Evolutionary conservation across 2,329 filamentous ascomycete genomes (phyloP), one percentile per base, ranked within the genome.

Genomic region (Exophiala calicioides): DNA sequence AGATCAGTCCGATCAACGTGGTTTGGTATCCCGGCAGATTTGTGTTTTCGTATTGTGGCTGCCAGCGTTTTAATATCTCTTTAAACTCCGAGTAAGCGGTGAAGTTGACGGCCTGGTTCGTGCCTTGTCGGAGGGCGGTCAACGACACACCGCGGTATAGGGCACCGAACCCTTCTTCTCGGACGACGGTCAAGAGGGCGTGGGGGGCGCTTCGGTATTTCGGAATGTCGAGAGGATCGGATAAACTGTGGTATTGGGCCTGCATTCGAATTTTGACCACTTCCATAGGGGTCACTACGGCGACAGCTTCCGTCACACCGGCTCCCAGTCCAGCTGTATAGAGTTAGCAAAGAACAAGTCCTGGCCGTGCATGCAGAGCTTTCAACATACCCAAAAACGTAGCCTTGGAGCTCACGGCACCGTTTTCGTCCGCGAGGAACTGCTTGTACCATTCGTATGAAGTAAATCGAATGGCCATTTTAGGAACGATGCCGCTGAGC

Each of bases 381-480:
- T 44, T 21, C 10, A 32, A 68, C 77, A 50, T 71, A 84, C 81
- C 79, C 36, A 86, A 58, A 66, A 88, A 88, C 13, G 89, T 96
- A 18, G 79, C 80, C 58, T 79, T 77, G 36, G 86, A 85, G 21
- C 80, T 82, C 36, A 95, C 79, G 21, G 67, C 63, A 32, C 88
- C 87, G 2, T 82, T 82, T 46, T 81, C 64, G 67, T 88, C 77
- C 32, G 88, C 83, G 18, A 96, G 76, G 52, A 86, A 53, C 65
- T 89, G 83, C 80, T 97, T 97, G 73, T 97, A 98, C 66, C 81
- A 82, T 70, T 97, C 93, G 70, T 97, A 98, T 44, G 88, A 95
- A 36, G 91, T 95, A 73, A 98, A 98, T 29, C 93, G 88, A 67
- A 97, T 98, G 52, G 93, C 93, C 93, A 98, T 98, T 73, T 98